Base-by-base conservation (phyloP, 768 basidiomycete genomes). In the Lactifluus echinatus region DNA sequence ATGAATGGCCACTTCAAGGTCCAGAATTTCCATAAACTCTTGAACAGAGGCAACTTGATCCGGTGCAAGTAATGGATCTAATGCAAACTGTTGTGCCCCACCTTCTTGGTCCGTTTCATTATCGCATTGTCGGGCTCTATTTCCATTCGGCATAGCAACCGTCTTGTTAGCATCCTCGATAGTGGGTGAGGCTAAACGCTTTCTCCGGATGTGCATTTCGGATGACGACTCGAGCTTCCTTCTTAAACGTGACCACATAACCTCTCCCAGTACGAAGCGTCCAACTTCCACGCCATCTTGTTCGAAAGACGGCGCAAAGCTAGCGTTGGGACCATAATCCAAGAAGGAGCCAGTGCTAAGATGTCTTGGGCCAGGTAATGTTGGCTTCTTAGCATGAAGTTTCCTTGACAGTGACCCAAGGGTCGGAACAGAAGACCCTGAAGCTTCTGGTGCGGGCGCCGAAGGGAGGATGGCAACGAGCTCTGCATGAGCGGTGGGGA, bases 251-350 rank as follows among this genome's bases (percentile, higher is more conserved):
- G 73, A 73, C 68, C 75, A 82, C 26, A 83, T 69, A 11, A 82
- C 69, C 66, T 87, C 79, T 14, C 80, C 83, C 55, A 91, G 74
- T 50, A 78, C 74, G 2, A 73, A 68, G 53, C 80, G 75, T 3
- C 88, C 88, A 6, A 90, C 71, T 64, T 87, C 80, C 48, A 80
- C 77, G n/a, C 83, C 83, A 57, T 87, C 84, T 61, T 88, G 85
- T 57, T 89, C 86, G 67, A 87, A 91, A 10, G 76, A 73, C 1
- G 89, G 89, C 0, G 89, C 89, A 69, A 92, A 92, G 65, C 79
- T 84, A 7, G 87, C 71, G 64, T 76, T 85, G 12, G 77, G 75
- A 0, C 89, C 90, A 65, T 92, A 92, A 68, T 93, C 86, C 7
- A 93, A 73, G 66, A 91, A 91, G 0, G 75, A 69, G 52, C 86